Evolutionary conservation across 2,329 filamentous ascomycete species (phyloP).

Genomic region (Xylaria sp.): DNA sequence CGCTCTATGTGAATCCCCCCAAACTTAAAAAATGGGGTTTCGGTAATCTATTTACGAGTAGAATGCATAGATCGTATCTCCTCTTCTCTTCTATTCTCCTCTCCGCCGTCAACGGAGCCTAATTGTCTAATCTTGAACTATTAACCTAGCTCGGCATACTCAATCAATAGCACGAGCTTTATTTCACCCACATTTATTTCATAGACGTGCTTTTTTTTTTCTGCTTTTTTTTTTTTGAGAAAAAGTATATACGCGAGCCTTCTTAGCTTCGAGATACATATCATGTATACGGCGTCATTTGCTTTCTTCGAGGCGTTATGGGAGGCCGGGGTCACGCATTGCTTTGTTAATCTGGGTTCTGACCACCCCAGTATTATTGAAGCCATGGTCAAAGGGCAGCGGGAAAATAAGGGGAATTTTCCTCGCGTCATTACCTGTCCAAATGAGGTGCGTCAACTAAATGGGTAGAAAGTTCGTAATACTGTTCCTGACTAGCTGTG

Average conservation of each 20-base stretch:
- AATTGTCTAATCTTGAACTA: neutral
- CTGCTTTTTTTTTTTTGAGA: neutral
- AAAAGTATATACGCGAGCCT: neutral
- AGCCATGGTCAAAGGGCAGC: constrained; percentile 81
- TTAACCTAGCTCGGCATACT: neutral
- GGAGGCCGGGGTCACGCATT: constrained; percentile 53
- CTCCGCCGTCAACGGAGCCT: neutral
- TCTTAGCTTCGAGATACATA: constrained; percentile 26
- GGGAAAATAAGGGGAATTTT: constrained; percentile 72
- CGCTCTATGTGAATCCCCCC: neutral
- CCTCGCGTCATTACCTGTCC: constrained; percentile 82
- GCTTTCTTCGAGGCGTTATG: constrained; percentile 70
- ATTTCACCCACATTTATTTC: neutral
- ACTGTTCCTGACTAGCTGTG: constrained; percentile 11
- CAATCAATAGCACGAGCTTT: neutral
- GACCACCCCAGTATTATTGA: constrained; percentile 83
- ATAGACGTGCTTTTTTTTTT: neutral
- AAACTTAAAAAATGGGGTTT: neutral
- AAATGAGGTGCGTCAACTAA: constrained; percentile 69
- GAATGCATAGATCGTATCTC: constrained; percentile 5
- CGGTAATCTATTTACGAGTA: neutral
- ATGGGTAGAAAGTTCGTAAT: neutral
- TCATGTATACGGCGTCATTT: constrained; percentile 72
- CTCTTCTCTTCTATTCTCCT: neutral
- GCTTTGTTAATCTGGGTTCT: constrained; percentile 74